Base-by-base conservation (phyloP, 805 yeast genomes). In the Starmerella scarabaei region DNA sequence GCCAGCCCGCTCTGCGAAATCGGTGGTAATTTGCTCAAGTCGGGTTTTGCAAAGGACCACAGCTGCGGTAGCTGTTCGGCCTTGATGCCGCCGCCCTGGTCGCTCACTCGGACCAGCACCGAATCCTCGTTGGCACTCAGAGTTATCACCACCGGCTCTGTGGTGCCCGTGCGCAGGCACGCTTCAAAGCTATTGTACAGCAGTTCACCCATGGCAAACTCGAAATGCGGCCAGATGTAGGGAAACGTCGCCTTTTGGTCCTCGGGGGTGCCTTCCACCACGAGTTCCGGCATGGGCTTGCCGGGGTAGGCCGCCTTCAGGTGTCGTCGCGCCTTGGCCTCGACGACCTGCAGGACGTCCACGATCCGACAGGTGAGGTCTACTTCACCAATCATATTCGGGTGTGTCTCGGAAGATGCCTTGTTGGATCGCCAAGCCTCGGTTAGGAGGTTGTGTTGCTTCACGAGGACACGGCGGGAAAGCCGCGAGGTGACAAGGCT, bases 31-130 rank as follows among this genome's bases (percentile, higher is more conserved):
- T 23, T 11, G 26, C 26, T 7, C 7, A 23, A 11, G 21, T 40
- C 30, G 3, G 54, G 48, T 46, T 57, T 57, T 3, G 86, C 86
- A 61, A 91, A 88, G 0, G 93, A 80, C 94, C 95, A 88, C 7
- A 85, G 67, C 14, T 67, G 65, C 27, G 80, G 65, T 26, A 74
- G 68, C 17, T 70, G 71, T 33, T 69, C 67, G 9, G 71, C 66
- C n/a, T 34, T 12, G 36, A 88, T 64, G 1, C 97, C 98, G 21
- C 96, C 96, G 3, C 95, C 96, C 49, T 72, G 77, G 59, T 88
- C 98, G 4, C 88, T 76, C 36, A 88, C 73, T 38, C 94, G 68
- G 56, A 88, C 79, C 3, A 77, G 65, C 21, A 83, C 76, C 35
- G 76, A 73, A 29, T 75, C 77, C 11, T 72, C 66, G 16, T 81